phyloP scores from a whole-genome alignment of 441 rosid genomes.

The Corymbia citriodora region DNA sequence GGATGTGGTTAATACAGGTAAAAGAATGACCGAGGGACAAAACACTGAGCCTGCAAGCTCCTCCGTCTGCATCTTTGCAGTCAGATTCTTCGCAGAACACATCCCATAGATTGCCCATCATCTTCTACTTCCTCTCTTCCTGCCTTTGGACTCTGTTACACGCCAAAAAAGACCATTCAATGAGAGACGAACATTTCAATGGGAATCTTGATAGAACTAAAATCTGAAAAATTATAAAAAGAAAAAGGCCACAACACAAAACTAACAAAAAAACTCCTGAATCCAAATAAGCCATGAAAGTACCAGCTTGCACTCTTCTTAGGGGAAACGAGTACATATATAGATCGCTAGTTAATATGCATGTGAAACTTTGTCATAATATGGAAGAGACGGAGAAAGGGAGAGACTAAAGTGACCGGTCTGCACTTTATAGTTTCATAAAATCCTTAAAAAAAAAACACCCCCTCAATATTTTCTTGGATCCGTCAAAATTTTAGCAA shows the following conservation, averaged over 20 bases:
- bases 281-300: background rate
- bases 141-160: conserved; percentile 11
- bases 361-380: background rate
- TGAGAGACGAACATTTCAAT: background rate
- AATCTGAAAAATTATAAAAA: background rate
- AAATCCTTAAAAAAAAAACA: background rate
- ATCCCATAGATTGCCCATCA: conserved; percentile 39
- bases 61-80: conserved; percentile 14
- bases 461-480: background rate
- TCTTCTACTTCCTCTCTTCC: background rate
- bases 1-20: conserved; percentile 44
- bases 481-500: background rate
- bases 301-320: background rate
- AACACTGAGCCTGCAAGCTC: conserved; percentile 14
- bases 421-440: background rate
- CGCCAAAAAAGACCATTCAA: background rate
- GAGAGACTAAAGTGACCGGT: background rate
- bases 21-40: conserved; percentile 24
- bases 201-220: background rate
- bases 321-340: background rate
- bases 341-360: background rate
- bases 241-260: background rate
- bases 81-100: conserved; percentile 51
- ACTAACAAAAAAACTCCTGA: background rate
- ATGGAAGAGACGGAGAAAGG: background rate